Evolutionary conservation across 176 grass and related monocot genomes (phyloP), one percentile per base, ranked within the genome.

Genomic region (Panicum miliaceum): DNA sequence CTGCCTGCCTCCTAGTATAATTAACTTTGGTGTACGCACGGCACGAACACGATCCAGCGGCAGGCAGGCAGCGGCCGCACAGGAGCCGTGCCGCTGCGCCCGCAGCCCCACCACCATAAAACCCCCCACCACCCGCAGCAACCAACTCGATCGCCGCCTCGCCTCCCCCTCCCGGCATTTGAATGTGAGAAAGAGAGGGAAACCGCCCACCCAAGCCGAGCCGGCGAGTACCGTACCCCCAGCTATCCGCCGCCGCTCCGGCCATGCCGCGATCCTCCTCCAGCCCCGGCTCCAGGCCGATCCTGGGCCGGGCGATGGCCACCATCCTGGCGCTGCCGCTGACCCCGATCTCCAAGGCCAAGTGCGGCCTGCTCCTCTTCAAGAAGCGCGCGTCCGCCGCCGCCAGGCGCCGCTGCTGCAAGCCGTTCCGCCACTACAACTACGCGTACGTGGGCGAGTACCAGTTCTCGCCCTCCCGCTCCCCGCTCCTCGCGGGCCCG

Each of bases 381-480:
- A 99, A 87, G 89, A 88, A 67, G 66, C 84, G 83, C 5, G 75
- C 77, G 11, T 22, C 60, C 77, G 45, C 59, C 63, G 53, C 81
- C 72, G 79, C 59, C 67, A 68, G 56, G 56, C 72, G 79, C 60
- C 43, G 79, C 23, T 75, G 82, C 90, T 18, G 64, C 93, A 90
- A 92, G 82, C 86, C 87, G 12, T 85, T 87, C 27, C 86, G 87
- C 68, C 83, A 92, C 89, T 90, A 96, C 89, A 92, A 86, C 89
- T 92, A 96, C 68, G 87, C 85, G 1, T 96, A 89, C 85, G 69
- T 94, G 6, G 80, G 91, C n/a, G 96, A 88, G 77, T 99, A 96
- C 83, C 86, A 99, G 86, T 99, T 96, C 89, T 95, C 96, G 1
- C 96, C 96, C 10, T 93, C 87, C 36, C 68, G 54, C 35, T 88